Evolutionary conservation across 2,329 filamentous ascomycete genomes (phyloP).

Genomic region (Colletotrichum destructivum): DNA sequence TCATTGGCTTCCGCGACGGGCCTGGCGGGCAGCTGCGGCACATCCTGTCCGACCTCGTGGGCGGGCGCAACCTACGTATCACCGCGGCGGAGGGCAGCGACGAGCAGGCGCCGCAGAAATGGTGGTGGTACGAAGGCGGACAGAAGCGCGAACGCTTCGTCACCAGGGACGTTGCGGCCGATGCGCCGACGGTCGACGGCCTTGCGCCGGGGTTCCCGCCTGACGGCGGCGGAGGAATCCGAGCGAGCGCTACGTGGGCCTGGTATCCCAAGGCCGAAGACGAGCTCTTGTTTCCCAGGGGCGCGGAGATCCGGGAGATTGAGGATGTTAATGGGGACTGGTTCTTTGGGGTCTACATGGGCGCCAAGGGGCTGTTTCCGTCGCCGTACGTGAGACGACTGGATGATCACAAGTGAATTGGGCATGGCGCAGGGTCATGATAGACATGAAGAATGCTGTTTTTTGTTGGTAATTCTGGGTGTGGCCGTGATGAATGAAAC

Average conservation of each 20-base stretch:
- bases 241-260: constrained; percentile 78
- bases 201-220: constrained; percentile 72
- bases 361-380: constrained; percentile 84
- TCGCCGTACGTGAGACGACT: constrained; percentile 78
- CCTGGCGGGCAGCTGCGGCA: constrained; percentile 77
- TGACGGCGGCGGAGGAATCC: constrained; percentile 79
- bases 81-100: constrained; percentile 60
- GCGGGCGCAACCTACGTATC: constrained; percentile 79
- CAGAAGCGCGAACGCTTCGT: constrained; percentile 63
- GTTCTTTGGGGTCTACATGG: constrained; percentile 90
- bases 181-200: constrained; percentile 54
- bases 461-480: neutral
- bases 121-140: constrained; percentile 65
- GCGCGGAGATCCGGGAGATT: constrained; percentile 86
- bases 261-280: constrained; percentile 82
- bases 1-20: constrained; percentile 81
- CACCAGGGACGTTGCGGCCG: constrained; percentile 64
- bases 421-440: neutral
- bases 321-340: constrained; percentile 93
- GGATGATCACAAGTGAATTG: constrained; percentile 30
- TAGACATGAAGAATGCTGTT: neutral
- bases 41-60: constrained; percentile 81
- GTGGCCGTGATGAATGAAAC: constrained; percentile 22
- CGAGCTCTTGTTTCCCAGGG: constrained; percentile 87
- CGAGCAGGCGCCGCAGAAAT: constrained; percentile 59